These are phyloP conservation scores for Globisporangium uncinulatum DNA, from an alignment of 352 stramenopile species.

Conservation along the genomic window DNA sequence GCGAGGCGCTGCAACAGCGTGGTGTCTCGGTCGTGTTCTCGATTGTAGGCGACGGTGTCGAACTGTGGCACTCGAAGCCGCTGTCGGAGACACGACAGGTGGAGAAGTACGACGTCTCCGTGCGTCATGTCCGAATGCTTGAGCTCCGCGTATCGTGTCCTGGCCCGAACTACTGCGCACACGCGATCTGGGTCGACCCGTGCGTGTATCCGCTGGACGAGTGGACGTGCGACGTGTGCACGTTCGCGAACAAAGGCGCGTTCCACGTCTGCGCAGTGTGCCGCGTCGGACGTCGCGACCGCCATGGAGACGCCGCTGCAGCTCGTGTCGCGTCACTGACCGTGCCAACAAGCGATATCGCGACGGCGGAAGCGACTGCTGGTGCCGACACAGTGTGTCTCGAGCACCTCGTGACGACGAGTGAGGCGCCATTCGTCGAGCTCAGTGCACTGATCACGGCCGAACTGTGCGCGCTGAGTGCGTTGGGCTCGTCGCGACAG, in stretches of 20 bases:
- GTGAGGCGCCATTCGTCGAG: conserved; percentile 14
- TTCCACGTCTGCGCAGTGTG: conserved; percentile 49
- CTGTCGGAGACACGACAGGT: conserved; percentile 28
- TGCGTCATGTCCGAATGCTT: conserved; percentile 66
- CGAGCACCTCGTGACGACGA: not conserved
- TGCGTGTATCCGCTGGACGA: conserved; percentile 61
- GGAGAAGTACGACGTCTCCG: conserved; percentile 55
- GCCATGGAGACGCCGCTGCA: not conserved
- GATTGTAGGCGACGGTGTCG: conserved; percentile 58
- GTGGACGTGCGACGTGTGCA: conserved; percentile 61
- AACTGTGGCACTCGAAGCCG: conserved; percentile 71
- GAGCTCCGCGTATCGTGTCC: conserved; percentile 62
- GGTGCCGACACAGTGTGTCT: not conserved
- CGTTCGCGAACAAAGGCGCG: conserved; percentile 65
- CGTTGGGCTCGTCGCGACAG: conserved; percentile 6
- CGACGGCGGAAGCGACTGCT: not conserved
- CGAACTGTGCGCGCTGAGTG: conserved; percentile 10
- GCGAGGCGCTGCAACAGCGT: conserved; percentile 51
- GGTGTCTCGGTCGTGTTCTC: conserved; percentile 57
- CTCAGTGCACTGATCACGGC: conserved; percentile 16
- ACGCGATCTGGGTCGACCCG: conserved; percentile 80
- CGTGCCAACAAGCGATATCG: not conserved
- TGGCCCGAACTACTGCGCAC: conserved; percentile 73
- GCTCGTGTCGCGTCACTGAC: too few relatives aligned
- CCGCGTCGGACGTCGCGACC: conserved; percentile 19